These are phyloP conservation scores for Cystobasidium onofrii DNA, from an alignment of 768 basidiomycete species.

Conservation along the genomic window DNA sequence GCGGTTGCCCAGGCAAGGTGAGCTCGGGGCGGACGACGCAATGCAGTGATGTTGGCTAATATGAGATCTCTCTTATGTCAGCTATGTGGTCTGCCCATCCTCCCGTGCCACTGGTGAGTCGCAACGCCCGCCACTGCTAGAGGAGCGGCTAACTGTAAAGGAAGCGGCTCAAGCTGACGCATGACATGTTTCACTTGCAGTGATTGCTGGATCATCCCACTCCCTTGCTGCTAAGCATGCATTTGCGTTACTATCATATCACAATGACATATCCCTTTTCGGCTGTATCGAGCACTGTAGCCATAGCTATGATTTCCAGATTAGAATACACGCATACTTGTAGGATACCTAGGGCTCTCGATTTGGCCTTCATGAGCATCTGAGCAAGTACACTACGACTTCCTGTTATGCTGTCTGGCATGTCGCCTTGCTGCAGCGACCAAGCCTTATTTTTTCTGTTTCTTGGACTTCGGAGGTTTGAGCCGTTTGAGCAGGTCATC, in stretches of 20 bases:
- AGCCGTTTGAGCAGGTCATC: not conserved
- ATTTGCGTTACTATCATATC: not conserved
- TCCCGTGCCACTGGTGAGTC: constrained; percentile 8
- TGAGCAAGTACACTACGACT: no score
- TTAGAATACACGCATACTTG: not conserved
- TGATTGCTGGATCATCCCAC: constrained; percentile 23
- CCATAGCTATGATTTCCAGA: not conserved
- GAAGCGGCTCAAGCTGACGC: not conserved
- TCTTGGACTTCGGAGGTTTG: not conserved
- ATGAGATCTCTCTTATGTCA: not conserved
- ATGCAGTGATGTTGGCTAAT: no score
- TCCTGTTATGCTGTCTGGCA: no score
- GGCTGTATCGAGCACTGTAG: not conserved
- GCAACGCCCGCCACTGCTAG: not conserved
- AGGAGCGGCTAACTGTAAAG: not conserved
- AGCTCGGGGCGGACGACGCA: not conserved
- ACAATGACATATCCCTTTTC: not conserved
- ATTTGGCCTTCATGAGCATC: no score
- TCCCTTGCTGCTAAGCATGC: constrained; percentile 14
- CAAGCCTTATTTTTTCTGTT: not conserved
- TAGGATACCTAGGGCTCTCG: not conserved
- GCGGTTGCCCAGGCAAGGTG: constrained; percentile 23
- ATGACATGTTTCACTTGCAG: not conserved
- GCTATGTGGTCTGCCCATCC: constrained; percentile 19
- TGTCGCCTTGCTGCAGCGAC: no score